These are phyloP conservation scores for Calonectria hawksworthii DNA, from an alignment of 2,329 filamentous ascomycete species.

Conservation along the genomic window DNA sequence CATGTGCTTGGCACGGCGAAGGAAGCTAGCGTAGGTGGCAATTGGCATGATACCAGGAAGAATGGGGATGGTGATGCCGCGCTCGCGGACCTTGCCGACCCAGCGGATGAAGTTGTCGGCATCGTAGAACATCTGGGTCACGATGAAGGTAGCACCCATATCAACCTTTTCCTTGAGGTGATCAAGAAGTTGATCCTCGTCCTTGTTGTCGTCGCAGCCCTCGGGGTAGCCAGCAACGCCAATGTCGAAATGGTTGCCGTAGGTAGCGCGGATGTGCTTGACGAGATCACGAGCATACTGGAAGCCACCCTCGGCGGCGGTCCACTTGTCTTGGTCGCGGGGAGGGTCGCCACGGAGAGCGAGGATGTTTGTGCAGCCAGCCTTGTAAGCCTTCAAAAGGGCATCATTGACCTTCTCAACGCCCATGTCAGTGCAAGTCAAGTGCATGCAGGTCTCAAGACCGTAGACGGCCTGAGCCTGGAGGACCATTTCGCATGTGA, in stretches of 20 bases:
- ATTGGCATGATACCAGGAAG: constrained; percentile 91
- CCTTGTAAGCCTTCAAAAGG: constrained; percentile 88
- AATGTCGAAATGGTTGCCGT: constrained; percentile 87
- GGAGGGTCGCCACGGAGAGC: constrained; percentile 95
- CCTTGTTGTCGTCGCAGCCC: constrained; percentile 92
- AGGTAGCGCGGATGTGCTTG: constrained; percentile 82
- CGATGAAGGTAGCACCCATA: constrained; percentile 91
- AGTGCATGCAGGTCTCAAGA: constrained; percentile 98
- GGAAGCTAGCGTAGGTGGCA: constrained; percentile 92
- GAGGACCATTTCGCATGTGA: constrained; percentile 98
- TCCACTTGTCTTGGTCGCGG: constrained; percentile 94
- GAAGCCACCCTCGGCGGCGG: constrained; percentile 87
- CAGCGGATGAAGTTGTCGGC: constrained; percentile 94
- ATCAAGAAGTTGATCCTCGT: constrained; percentile 86
- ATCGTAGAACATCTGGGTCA: constrained; percentile 99
- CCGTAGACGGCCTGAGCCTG: constrained; percentile 96
- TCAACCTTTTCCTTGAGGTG: constrained; percentile 98
- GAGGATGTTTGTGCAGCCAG: constrained; percentile 97
- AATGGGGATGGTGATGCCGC: constrained; percentile 87
- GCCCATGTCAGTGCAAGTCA: constrained; percentile 99
- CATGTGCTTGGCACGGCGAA: constrained; percentile 92
- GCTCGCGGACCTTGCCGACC: constrained; percentile 87
- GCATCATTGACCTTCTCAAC: constrained; percentile 91
- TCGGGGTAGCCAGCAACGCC: constrained; percentile 97
- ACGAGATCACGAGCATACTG: constrained; percentile 94